Evolutionary conservation across 768 basidiomycete species (phyloP), one percentile per base, ranked within the genome.

Genomic region (Royoungia palumana): DNA sequence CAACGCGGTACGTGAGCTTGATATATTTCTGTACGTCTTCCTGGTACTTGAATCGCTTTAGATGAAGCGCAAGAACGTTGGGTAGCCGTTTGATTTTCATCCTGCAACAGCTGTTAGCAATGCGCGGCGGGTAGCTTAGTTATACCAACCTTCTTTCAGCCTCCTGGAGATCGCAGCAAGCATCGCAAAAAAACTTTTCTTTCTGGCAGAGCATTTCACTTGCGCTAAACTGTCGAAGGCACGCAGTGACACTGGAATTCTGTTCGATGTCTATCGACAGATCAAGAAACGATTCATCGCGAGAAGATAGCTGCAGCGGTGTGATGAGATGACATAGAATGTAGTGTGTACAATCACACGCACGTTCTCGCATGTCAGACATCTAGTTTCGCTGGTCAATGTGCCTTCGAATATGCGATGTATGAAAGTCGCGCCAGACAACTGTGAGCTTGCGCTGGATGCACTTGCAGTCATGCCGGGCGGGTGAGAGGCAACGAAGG

Each of bases 241-340:
- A 99, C 7, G 94, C 88, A 2, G 94, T 95, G 45, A 99, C 85
- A 54, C 92, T 95, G 4, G 94, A 90, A 69, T 98, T 96, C 67
- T 96, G 92, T 66, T 97, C 95, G 58, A 99, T 98, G 67, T 99
- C 96, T 69, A 99, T 92, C 5, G 94, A 97, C n/a, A 99, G 77
- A 71, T 99, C 96, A 46, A 99, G 79, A 71, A 99, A 99, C 10
- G 87, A 82, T 68, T 99, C 96, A 62, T 98, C 95, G 17, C 96
- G 85, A 10, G 93, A 89, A 7, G 92, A 92, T 5, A 90, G 82
- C 89, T 92, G 54, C 9, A 27, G 19, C 5, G 16, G 43, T 44
- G 40, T 44, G 39, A 42, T 60, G 44, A 63, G 59, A 44, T 20
- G 22, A 28, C 36, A 49, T 41, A 49, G 39, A 21, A 30, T 19